Base-by-base conservation (phyloP, 2,329 filamentous ascomycete genomes). In the Penicillium vulpinum region DNA sequence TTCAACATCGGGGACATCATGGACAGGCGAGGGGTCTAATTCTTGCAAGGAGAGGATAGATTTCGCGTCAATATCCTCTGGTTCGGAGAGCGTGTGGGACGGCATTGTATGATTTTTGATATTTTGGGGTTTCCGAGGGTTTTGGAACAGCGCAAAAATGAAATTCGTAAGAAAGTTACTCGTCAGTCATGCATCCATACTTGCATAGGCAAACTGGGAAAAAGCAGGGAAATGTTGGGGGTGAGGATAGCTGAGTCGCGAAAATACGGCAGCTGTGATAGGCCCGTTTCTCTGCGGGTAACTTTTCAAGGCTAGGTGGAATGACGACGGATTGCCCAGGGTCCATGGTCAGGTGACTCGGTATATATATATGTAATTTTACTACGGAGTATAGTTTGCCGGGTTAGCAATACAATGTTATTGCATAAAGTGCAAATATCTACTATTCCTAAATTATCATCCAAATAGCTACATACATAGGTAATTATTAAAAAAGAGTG, bases 21-120 rank as follows among this genome's bases (percentile, higher is more conserved):
- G 88, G 41, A 96, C 90, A 0, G 92, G 92, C 22, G 87, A 86
- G 4, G 92, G 92, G 51, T 96, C 92, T 60, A 97, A 80, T 70
- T 93, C 86, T 50, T 88, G 82, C 56, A 96, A 82, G 40, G 88
- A 88, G 56, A 85, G 77, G 51, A 87, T 75, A 36, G 85, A 85
- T 66, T 64, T 72, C 35, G 71, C 67, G 39, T 75, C 72, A 43
- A 66, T 62, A 18, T 72, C 67, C 33, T 70, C 65, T 35, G 61
- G 61, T 63, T 69, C 57, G 56, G 64, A 21, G 60, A 50, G 43
- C 33, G 52, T 48, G 18, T 45, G 39, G 11, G 60, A 54, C 8
- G 61, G 53, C 62, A 65, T 70, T 51, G 31, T 63, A 13, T 10
- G 5, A 4, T 49, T 40, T 33, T 33, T 9, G 4, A 15, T 3